Evolutionary conservation across 2,329 filamentous ascomycete species (phyloP).

Genomic region (Lasiodiplodia citricola): DNA sequence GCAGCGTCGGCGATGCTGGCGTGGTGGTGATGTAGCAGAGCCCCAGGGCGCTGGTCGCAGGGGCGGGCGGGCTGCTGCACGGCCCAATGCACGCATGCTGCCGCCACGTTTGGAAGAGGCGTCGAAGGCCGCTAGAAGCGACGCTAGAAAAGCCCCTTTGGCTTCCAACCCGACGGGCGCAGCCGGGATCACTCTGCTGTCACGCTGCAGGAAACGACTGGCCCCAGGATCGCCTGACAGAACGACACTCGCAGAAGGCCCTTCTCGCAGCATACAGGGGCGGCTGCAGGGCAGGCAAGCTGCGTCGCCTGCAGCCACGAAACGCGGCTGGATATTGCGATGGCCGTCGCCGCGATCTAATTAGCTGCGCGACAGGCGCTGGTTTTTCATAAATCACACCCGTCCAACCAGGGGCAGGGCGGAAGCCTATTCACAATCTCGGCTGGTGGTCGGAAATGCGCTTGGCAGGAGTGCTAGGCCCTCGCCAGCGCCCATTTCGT

Average conservation of each 20-base stretch:
- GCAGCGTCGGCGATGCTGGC: slow-evolving; percentile 20
- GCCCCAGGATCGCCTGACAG: slow-evolving; percentile 22
- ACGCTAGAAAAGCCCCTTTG: slow-evolving; percentile 28
- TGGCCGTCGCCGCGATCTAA: slow-evolving; percentile 22
- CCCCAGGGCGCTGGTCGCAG: slow-evolving; percentile 29
- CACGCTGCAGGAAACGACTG: slow-evolving; percentile 22
- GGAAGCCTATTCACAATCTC: slow-evolving; percentile 19
- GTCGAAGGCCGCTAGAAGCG: slow-evolving; percentile 33
- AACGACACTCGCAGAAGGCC: slow-evolving; percentile 16
- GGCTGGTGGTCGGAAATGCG: slow-evolving; percentile 24
- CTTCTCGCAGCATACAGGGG: slow-evolving; percentile 18
- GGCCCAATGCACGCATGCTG: slow-evolving; percentile 21
- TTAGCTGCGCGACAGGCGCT: slow-evolving; percentile 16
- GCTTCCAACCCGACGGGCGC: slow-evolving; percentile 9
- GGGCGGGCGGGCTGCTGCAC: slow-evolving; percentile 22
- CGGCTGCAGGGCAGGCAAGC: slow-evolving; percentile 6
- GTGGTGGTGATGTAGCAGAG: slow-evolving; percentile 13
- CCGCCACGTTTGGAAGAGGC: slow-evolving; percentile 29
- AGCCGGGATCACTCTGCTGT: slow-evolving; percentile 29
- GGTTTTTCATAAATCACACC: slow-evolving; percentile 3
- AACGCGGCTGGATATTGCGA: slow-evolving; percentile 26
- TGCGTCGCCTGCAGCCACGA: slow-evolving; percentile 16
- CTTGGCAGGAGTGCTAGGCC: slow-evolving; percentile 14
- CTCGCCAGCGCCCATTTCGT: slow-evolving; percentile 20
- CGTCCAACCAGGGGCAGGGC: background rate